Percentiles rank a stretch among this genome's conserved stretches.
These are phyloP conservation scores for Musa balbisiana DNA, from an alignment of 202 grass and related monocot species.

Conservation along the genomic window DNA sequence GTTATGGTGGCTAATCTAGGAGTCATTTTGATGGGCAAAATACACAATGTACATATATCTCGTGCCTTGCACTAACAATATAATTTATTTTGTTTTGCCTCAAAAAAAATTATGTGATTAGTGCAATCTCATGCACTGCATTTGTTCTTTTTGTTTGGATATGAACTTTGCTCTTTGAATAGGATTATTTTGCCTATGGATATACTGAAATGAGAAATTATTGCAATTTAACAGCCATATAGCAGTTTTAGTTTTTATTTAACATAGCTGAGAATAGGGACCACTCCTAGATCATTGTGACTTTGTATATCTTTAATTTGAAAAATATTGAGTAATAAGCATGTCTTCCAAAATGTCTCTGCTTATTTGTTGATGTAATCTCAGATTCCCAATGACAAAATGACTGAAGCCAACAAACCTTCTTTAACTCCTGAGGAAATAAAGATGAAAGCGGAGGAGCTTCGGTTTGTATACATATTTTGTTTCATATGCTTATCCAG, in stretches of 20 bases:
- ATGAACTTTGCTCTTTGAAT: not conserved
- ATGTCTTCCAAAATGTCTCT: not conserved
- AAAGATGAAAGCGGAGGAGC: slow-evolving; percentile 85
- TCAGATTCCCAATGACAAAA: slow-evolving; percentile 54
- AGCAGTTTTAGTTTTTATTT: not conserved
- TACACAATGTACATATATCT: too few relatives aligned
- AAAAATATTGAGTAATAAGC: not conserved
- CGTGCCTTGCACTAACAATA: too few relatives aligned
- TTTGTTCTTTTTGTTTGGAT: too few relatives aligned
- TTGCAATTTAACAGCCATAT: not conserved
- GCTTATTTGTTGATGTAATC: not conserved
- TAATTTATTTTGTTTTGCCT: too few relatives aligned
- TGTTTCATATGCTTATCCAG: slow-evolving; percentile 1
- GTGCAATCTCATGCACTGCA: too few relatives aligned
- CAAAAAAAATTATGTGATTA: too few relatives aligned
- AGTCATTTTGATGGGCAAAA: too few relatives aligned
- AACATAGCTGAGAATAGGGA: not conserved
- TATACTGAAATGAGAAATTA: not conserved
- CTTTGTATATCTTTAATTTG: not conserved
- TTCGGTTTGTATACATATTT: slow-evolving; percentile 48
- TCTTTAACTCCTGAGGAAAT: slow-evolving; percentile 76
- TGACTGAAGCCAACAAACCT: slow-evolving; percentile 44
- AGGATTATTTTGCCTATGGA: not conserved
- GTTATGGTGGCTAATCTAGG: too few relatives aligned
- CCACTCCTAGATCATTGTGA: not conserved